Evolutionary conservation across 495 filamentous ascomycete genomes (phyloP), one percentile per base, ranked within the genome.

Genomic region (Aspergillus olivimuriae): DNA sequence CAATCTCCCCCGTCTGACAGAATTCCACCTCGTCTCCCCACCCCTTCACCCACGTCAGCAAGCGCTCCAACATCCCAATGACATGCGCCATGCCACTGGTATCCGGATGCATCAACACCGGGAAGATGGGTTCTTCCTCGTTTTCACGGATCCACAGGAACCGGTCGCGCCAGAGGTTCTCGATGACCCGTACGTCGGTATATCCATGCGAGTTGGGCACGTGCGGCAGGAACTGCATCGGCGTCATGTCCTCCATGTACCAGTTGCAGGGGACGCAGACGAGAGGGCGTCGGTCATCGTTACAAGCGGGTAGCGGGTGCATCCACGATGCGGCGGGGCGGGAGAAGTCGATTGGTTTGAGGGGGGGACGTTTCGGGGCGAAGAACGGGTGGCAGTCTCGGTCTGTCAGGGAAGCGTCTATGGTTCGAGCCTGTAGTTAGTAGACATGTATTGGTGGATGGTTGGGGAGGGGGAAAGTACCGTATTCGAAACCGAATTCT

Each of bases 1-100:
- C 40, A 19, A 43, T 34, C 30, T 43, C 40, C 18, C 40, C 40
- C 4, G 40, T 43, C 18, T 43, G 40, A 34, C 40, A 43, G 44
- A 64, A 68, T 58, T 77, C 74, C 17, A 79, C 75, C 50, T 75
- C 70, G 4, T 61, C 61, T 2, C 62, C 68, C 41, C 53, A 63
- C 20, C 60, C 62, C 55, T 72, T 66, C 57, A 82, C 41, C 75
- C 76, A 81, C 19, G 31, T 47, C 41, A 82, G 53, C 54, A 76
- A 65, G 26, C 73, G 56, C 55, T 82, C 74, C 37, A 80, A 48
- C 77, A 81, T 80, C 0, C 73, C 70, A 53, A 78, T 72, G 8
- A 81, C 67, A 67, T 81, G 77, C 20, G 77, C 70, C 76, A 77
- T 81, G 6, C 77, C 77, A 51, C 73, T 76, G 9, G 75, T 79